Evolutionary conservation across 2,329 filamentous ascomycete genomes (phyloP), one percentile per base, ranked within the genome.

Genomic region (Penicillium aurantiogriseum): DNA sequence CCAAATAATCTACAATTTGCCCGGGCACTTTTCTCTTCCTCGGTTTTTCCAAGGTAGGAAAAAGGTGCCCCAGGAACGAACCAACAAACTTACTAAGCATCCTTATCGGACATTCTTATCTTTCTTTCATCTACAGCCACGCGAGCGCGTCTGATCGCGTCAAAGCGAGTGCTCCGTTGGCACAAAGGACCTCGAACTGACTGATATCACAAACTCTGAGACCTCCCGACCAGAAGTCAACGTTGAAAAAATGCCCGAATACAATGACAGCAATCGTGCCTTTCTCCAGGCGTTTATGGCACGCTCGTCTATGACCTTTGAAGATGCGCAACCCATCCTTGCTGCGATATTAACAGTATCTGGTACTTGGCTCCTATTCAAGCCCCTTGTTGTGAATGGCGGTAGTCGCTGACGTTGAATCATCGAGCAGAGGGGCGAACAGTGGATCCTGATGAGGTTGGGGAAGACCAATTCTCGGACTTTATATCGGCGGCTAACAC

Each of bases 271-370:
- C 60, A 90, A 97, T 72, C 88, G 91, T 56, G 92, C 93, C 9
- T 96, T 99, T 70, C 81, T 97, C 0, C 94, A 99, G 76, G 90
- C 90, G 48, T 87, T 99, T 64, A 82, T 97, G 74, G 86, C 90
- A 3, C 86, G 88, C 49, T 89, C 90, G 23, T 85, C 86, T 44
- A 81, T 97, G 73, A 95, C 90, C 0, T 85, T 89, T 61, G 80
- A 85, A 52, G 86, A 95, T 67, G 87, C 88, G 13, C 86, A 86
- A 67, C 84, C 85, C 0, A 79, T 97, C 25, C 80, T 97, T 15
- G 91, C 92, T 3, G 84, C 83, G 33, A 93, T 97, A 54, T 80
- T 88, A 64, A 87, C 85, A 9, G 85, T 83, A 11, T 78, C 83
- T 50, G 77, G 81, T 82, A 71, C 29, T 63, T 42, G 27, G 29